Evolutionary conservation across 2,329 filamentous ascomycete species (phyloP).

Genomic region (Drechslera avenae): DNA sequence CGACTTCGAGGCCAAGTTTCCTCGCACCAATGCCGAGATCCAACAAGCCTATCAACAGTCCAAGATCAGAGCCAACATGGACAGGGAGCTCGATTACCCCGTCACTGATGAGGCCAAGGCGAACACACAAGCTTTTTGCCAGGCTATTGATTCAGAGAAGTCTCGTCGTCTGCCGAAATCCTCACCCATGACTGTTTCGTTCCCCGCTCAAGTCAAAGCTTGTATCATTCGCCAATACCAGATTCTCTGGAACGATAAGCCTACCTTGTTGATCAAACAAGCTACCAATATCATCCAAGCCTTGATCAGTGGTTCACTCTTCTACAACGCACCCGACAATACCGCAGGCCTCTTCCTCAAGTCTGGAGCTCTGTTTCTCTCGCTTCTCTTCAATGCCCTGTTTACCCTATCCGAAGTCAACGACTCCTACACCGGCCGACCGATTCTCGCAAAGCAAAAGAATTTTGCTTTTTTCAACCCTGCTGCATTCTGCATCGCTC

Average conservation of each 20-base stretch:
- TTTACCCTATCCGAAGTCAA: conserved; percentile 70
- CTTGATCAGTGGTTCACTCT: conserved; percentile 68
- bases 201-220: conserved; percentile 56
- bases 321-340: conserved; percentile 66
- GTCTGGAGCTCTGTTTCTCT: conserved; percentile 67
- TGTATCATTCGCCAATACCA: conserved; percentile 67
- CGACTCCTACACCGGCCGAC: conserved; percentile 62
- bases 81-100: conserved; percentile 63
- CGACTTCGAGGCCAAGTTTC: conserved; percentile 49
- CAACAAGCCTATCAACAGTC: conserved; percentile 56
- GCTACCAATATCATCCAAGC: conserved; percentile 63
- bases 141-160: conserved; percentile 61
- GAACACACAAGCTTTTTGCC: conserved; percentile 56
- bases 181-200: conserved; percentile 58
- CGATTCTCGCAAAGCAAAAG: conserved; percentile 85
- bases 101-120: conserved; percentile 52
- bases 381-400: conserved; percentile 66
- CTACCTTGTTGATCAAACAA: conserved; percentile 68
- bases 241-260: conserved; percentile 68
- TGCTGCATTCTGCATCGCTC: conserved; percentile 73
- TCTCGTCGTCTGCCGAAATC: conserved; percentile 58
- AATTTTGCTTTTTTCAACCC: conserved; percentile 90
- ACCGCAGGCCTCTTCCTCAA: conserved; percentile 68
- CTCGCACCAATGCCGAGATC: conserved; percentile 52
- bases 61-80: conserved; percentile 57